phyloP scores from a whole-genome alignment of 495 filamentous ascomycete species.

The Pyronema domesticum region DNA sequence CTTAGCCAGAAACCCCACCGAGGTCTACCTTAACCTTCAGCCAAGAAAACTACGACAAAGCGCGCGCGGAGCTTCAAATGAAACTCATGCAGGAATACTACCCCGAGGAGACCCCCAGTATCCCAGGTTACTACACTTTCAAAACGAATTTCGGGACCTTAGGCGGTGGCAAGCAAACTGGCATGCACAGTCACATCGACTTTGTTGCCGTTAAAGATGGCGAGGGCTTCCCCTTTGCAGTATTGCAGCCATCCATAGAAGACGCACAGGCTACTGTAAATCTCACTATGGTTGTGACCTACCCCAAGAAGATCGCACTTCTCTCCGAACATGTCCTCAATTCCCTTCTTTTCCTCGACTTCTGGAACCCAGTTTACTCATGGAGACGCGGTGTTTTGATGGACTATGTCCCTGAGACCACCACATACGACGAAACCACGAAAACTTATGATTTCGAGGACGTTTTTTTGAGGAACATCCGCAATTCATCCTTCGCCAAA shows the following conservation, averaged over 20 bases:
- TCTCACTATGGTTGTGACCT: not conserved
- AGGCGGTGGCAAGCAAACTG: not conserved
- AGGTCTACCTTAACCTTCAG: not conserved
- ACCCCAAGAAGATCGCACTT: not conserved
- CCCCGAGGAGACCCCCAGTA: not conserved
- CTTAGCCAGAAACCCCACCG: no score
- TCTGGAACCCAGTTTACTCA: constrained; percentile 8
- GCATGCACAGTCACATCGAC: not conserved
- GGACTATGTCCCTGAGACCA: constrained; percentile 7
- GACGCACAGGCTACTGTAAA: not conserved
- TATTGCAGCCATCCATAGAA: not conserved
- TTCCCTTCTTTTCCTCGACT: constrained; percentile 5
- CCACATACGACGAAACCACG: not conserved
- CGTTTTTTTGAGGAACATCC: not conserved
- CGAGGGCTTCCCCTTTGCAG: not conserved
- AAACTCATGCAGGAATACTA: not conserved
- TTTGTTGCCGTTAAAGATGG: not conserved
- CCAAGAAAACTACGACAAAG: not conserved
- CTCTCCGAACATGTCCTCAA: not conserved
- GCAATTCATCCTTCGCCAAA: not conserved
- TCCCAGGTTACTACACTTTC: not conserved
- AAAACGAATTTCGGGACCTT: not conserved
- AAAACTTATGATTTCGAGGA: constrained; percentile 4
- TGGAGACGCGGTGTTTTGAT: constrained; percentile 7
- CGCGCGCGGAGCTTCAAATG: not conserved